These are phyloP conservation scores for Boletus vinaceobasis DNA, from an alignment of 768 basidiomycete species.

Conservation along the genomic window DNA sequence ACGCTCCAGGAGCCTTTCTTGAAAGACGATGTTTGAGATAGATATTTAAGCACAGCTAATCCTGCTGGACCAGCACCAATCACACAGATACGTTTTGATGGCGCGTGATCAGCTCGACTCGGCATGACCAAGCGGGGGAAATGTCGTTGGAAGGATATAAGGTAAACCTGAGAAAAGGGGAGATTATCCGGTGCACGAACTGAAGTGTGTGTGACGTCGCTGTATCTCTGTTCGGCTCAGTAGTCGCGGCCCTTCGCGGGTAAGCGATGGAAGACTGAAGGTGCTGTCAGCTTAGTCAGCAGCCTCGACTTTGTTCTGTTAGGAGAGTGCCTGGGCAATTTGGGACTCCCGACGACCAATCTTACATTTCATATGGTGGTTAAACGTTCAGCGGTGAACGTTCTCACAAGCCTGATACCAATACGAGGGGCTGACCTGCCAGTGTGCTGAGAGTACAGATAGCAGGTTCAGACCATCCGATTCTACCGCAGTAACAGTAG, in stretches of 20 bases:
- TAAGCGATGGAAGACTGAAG: not conserved
- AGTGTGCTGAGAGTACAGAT: not conserved
- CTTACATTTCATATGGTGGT: not conserved
- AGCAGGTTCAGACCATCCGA: not conserved
- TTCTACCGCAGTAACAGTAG: not conserved
- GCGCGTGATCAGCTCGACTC: not conserved
- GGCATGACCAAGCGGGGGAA: not conserved
- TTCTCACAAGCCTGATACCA: not conserved
- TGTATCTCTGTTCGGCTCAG: not conserved
- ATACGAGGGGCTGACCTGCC: too few relatives aligned
- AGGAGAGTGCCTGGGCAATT: not conserved
- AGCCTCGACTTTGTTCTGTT: not conserved
- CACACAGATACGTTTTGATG: conserved; percentile 53
- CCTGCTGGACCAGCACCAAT: conserved; percentile 79
- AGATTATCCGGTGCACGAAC: not conserved
- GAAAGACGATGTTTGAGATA: conserved; percentile 57
- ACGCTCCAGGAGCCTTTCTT: conserved; percentile 61
- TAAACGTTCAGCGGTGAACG: not conserved
- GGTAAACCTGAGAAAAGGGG: not conserved
- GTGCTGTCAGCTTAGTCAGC: not conserved
- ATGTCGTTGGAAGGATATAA: not conserved
- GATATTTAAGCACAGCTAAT: conserved; percentile 62
- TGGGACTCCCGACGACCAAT: not conserved
- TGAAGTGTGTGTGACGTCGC: not conserved
- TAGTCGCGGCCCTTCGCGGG: too few relatives aligned